Evolutionary conservation across 768 basidiomycete genomes (phyloP), one percentile per base, ranked within the genome.

Genomic region (Podaxis sp.): DNA sequence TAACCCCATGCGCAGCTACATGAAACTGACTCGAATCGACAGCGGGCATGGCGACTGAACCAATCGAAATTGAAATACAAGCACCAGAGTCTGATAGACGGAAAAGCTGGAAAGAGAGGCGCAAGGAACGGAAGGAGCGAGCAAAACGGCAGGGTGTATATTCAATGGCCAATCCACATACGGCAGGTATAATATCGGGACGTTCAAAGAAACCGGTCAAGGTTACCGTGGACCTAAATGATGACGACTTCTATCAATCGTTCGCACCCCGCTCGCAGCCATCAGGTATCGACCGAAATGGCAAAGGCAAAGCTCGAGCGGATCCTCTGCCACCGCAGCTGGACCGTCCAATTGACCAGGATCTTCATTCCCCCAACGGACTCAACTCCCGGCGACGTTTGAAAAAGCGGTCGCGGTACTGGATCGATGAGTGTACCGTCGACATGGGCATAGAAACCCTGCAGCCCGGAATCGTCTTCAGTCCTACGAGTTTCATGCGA

Each of bases 171-270:
- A 62, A 62, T 20, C 46, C 61, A 26, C 61, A 38, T 49, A 37
- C 36, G n/a, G 10, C 61, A n/a, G 54, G 17, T 15, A 56, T 62
- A 12, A 62, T 54, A 2, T 56, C 61, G 15, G 61, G 61, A 12
- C 53, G 54, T 22, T 30, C 24, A 17, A 62, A 56, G 12, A 56
- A 62, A 13, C 54, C 53, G 13, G 26, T 62, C 28, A 62, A 62
- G 36, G 33, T 62, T 15, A 62, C 61, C 30, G 40, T 62, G 50
- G 61, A 62, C 8, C 24, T 28, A 15, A 24, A 50, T 8, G 54
- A 62, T 24, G 61, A 49, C n/a, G 60, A 56, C 13, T 62, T 62
- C 17, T 62, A 62, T 33, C 61, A 28, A 22, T 62, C 61, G 13
- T 62, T 62, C 33, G 55, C 28, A 24, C 33, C 52, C 17, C 53